phyloP scores from a whole-genome alignment of 2,329 filamentous ascomycete genomes.

The Alternaria metachromatica region DNA sequence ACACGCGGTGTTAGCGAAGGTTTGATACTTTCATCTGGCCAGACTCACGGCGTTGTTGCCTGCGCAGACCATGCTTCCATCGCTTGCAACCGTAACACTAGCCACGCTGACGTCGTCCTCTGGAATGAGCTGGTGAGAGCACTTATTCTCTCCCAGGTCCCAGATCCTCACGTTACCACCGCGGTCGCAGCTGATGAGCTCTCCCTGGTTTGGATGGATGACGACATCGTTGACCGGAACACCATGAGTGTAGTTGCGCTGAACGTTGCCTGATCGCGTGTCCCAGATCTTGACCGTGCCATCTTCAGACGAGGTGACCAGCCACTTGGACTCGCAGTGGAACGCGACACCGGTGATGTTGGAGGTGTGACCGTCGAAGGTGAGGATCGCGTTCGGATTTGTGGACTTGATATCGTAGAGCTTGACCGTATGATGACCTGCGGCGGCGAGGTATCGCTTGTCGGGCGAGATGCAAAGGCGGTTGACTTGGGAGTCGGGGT shows the following conservation, averaged over 20 bases:
- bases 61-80: slow-evolving; percentile 90
- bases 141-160: slow-evolving; percentile 97
- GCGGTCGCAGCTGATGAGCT: slow-evolving; percentile 95
- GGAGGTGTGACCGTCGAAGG: slow-evolving; percentile 93
- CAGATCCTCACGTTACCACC: slow-evolving; percentile 92
- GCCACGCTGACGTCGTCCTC: slow-evolving; percentile 94
- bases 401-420: slow-evolving; percentile 98
- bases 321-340: slow-evolving; percentile 99
- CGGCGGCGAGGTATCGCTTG: slow-evolving; percentile 90
- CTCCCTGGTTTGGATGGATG: slow-evolving; percentile 98
- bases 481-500: slow-evolving; percentile 98
- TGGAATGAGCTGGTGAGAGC: slow-evolving; percentile 92
- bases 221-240: slow-evolving; percentile 95
- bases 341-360: slow-evolving; percentile 98
- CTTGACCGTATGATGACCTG: slow-evolving; percentile 85
- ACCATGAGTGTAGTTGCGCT: slow-evolving; percentile 91
- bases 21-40: neutral
- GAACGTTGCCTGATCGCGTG: slow-evolving; percentile 81
- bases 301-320: slow-evolving; percentile 97
- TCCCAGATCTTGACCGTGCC: slow-evolving; percentile 98
- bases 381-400: slow-evolving; percentile 92
- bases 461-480: slow-evolving; percentile 97
- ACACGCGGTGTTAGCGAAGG: neutral
- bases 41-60: slow-evolving; percentile 81
- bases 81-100: slow-evolving; percentile 93